Conservation (phyloP, 108 stramenopile genomes). For the Licmophora abbreviata region DNA sequence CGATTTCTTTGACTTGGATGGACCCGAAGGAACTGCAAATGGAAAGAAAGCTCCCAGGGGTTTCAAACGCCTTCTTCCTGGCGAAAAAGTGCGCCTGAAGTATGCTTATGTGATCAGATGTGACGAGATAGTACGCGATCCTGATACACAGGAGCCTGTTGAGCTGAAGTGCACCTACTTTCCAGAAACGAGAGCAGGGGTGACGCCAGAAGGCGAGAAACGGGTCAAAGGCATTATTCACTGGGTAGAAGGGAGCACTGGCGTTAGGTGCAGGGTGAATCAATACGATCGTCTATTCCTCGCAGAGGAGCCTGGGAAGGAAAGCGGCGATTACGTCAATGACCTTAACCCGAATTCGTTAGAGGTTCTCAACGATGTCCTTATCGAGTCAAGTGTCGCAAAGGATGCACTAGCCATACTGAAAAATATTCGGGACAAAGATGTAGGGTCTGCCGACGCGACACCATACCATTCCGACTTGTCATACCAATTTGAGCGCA, state of each 20-base stretch:
- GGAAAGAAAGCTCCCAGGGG: conserved; percentile 69
- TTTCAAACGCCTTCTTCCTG: conserved; percentile 77
- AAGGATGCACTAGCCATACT: conserved; percentile 38
- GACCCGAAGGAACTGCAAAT: conserved; percentile 58
- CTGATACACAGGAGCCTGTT: conserved; percentile 52
- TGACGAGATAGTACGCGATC: conserved; percentile 73
- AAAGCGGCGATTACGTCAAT: conserved; percentile 63
- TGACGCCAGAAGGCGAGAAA: conserved; percentile 69
- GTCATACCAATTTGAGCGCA: conserved; percentile 84
- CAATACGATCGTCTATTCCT: conserved; percentile 85
- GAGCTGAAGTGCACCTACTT: conserved; percentile 67
- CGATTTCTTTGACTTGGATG: conserved; percentile 87
- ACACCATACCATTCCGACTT: conserved; percentile 42
- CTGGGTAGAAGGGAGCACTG: conserved; percentile 78
- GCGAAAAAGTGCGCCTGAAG: conserved; percentile 71
- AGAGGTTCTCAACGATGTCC: conserved; percentile 42
- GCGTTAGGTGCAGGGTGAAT: conserved; percentile 50
- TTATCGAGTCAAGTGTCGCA: conserved; percentile 75
- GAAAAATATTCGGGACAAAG: conserved; percentile 15
- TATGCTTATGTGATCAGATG: conserved; percentile 87
- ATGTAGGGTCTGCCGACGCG: conserved; percentile 1
- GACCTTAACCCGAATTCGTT: conserved; percentile 81
- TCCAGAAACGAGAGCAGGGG: conserved; percentile 78
- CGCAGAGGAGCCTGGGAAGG: conserved; percentile 75
- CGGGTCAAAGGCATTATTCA: conserved; percentile 89